Evolutionary conservation across 257 asterid species (phyloP), one percentile per base, ranked within the genome.

Genomic region (Rhazya stricta): DNA sequence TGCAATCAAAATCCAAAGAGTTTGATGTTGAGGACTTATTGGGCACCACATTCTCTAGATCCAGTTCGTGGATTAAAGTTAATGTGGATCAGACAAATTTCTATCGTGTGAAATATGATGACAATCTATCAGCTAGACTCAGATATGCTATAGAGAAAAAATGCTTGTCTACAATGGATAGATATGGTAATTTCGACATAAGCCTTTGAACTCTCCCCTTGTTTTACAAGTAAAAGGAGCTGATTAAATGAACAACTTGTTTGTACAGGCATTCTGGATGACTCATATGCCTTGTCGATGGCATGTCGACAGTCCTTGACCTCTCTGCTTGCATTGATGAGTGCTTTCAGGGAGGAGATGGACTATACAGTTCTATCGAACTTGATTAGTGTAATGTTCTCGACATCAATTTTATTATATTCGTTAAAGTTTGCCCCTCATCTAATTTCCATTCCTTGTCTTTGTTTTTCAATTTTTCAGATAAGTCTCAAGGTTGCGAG

Each of bases 51-150:
- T 39, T 43, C 13, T 77, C 91, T 79, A 69, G 86, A n/a, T 83
- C 80, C 68, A 75, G 79, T 77, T 84, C 87, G 46, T 94, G 97
- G 97, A 86, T 90, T 78, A 94, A 94, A 78, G 85, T 91, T 73
- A 94, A 94, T 71, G 87, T 90, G 76, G 93, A 90, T 32, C 98
- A 90, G 81, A 82, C 96, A 80, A 94, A 93, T 78, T 94, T 94
- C 84, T 94, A 76, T 76, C 82, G 97, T 73, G 98, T 94, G 84
- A 94, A 90, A 79, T 94, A 94, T 79, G 98, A 91, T 60, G 96
- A 90, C 27, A 88, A 85, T 76, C 84, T 94, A 53, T 91, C 96
- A 21, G 91, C 92, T 77, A 84, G 96, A 80, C 94, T 94, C 75
- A 84, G 94, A 85, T 57, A 81, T 84, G 97, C 98, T 46, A 90